Evolutionary conservation across 1,139 yeast genomes (phyloP), one percentile per base, ranked within the genome.

Genomic region (Magnusiomyces magnusii): DNA sequence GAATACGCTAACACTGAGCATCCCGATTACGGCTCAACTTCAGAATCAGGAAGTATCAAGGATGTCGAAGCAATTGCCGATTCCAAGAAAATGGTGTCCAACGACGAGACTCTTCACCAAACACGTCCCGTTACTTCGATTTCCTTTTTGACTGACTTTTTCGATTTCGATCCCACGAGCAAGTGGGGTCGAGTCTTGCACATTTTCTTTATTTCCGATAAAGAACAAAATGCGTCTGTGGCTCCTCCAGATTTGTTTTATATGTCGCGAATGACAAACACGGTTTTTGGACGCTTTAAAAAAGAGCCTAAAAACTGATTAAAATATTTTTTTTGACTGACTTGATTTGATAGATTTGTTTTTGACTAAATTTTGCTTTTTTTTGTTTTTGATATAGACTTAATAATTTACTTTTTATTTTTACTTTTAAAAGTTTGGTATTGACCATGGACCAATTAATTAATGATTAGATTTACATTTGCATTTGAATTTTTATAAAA

Each of bases 151-250:
- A 23, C 15, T 24, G 36, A 39, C 21, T 52, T 52, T 27, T 52
- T 52, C 24, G 49, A 52, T 41, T 52, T 52, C 23, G 55, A 52
- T 27, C 27, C 49, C 5, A 5, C 27, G 3, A 44, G 27, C 17
- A 23, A 41, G 36, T 41, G n/a, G 13, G 31, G 34, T 2, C 23
- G 25, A 13, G 15, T 23, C 13, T 31, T 31, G 34, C 23, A 25
- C 34, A 3, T 41, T 7, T 52, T 52, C 23, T 52, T 52, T 19
- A 19, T 52, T 28, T 25, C 53, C 27, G 23, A 52, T n/a, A 52
- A 41, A 7, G 39, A 28, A 50, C 27, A 50, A 23, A 39, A 39
- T 39, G 10, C 19, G 3, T 39, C 19, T 15, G 44, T 39, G 19
- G 5, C 5, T n/a, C 44, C 44, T 3, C 44, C 44, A 39, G 44